Evolutionary conservation across 2,329 filamentous ascomycete species (phyloP), one percentile per base, ranked within the genome.

Genomic region (Gyromitra esculenta): DNA sequence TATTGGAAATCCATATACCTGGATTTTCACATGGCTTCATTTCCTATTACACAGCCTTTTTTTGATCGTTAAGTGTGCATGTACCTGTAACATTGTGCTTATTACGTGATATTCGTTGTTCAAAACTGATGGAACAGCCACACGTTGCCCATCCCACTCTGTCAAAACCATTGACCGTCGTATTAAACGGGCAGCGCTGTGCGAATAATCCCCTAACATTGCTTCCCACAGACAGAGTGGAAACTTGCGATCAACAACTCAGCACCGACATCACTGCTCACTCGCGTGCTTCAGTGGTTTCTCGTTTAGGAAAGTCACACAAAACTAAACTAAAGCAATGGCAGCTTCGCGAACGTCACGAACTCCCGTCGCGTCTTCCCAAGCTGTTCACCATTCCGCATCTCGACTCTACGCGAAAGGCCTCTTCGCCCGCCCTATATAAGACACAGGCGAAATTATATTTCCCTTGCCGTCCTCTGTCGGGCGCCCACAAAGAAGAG

Each of bases 271-370:
- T 57, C 1, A 54, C 37, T 48, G 18, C 35, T 59, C 65, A 57
- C 65, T 68, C 65, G 60, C 15, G 1, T 15, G 15, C 31, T 62
- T n/a, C 15, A 35, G 37, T 1, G 6, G 31, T 8, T 5, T 18
- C 63, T 45, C 5, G 52, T 57, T 68, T 54, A 31, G 65, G 65
- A 68, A 68, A 41, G 65, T 68, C 57, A 45, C 65, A 66, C 63
- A 54, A 21, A 8, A 37, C 45, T 43, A 66, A 63, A 18, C 50
- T 9, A 25, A 5, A 41, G 8, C 41, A 9, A 64, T 37, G 25
- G 25, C 25, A 31, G 25, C 50, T n/a, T 18, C 54, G 31, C 31
- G 31, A 57, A 35, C 39, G 48, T 41, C 63, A 18, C 63, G 45
- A 63, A 45, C 41, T 52, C 18, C 39, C 37, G 65, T 66, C 65